These are phyloP conservation scores for Croton setiger DNA, from an alignment of 441 rosid species.

Conservation along the genomic window DNA sequence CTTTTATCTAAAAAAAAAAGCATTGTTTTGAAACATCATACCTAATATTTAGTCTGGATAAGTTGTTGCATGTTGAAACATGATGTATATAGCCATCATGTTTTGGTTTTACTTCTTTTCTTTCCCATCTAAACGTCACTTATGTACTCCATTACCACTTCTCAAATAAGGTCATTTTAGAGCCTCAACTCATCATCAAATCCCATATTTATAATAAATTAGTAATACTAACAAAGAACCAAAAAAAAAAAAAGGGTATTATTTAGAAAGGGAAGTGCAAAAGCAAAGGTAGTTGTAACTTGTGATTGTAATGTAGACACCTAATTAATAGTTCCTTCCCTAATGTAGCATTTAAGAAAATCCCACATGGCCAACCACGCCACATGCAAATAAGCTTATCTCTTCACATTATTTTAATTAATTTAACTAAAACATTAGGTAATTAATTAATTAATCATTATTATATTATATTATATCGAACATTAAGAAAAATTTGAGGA, in stretches of 20 bases:
- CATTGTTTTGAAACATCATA: not conserved
- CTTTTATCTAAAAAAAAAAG: too few species aligned
- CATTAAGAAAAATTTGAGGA: slow-evolving; percentile 15
- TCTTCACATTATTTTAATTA: slow-evolving; percentile 20
- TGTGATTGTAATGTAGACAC: too few species aligned
- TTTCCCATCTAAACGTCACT: slow-evolving; percentile 2
- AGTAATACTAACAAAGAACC: not conserved
- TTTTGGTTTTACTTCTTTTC: slow-evolving; percentile 14
- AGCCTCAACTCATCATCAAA: not conserved
- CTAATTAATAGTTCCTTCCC: not conserved
- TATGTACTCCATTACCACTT: not conserved
- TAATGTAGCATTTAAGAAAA: not conserved
- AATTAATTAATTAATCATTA: slow-evolving; percentile 11
- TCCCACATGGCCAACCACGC: slow-evolving; percentile 34
- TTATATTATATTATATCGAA: not conserved
- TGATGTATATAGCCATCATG: slow-evolving; percentile 12
- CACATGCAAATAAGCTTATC: slow-evolving; percentile 33
- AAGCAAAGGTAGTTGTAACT: too few species aligned
- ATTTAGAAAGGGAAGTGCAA: too few species aligned
- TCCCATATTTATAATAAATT: not conserved
- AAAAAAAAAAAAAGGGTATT: not conserved
- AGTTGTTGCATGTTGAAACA: not conserved
- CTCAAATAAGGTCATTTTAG: not conserved
- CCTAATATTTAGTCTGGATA: not conserved
- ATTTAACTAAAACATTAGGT: not conserved